Conservation (phyloP, 352 stramenopile species). For the Phytophthora foliorum region DNA sequence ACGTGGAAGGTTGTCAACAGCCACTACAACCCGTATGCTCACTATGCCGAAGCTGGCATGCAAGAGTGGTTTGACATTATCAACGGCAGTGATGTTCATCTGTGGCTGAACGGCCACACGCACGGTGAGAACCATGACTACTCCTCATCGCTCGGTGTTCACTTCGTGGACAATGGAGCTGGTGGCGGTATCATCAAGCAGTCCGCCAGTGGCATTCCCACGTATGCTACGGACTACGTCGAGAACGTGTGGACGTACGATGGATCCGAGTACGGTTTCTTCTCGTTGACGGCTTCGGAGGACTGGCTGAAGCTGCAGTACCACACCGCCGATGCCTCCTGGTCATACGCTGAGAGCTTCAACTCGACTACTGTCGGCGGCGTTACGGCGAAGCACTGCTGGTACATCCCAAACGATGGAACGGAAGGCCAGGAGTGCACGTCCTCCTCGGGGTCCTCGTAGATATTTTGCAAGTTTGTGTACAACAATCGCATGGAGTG, state of each 20-base stretch:
- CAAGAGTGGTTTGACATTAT: conserved; percentile 59
- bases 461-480: conserved; percentile 22
- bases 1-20: conserved; percentile 80
- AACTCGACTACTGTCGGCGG: conserved; percentile 51
- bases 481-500: not conserved
- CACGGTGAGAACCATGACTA: conserved; percentile 79
- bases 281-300: conserved; percentile 58
- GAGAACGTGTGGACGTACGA: conserved; percentile 69
- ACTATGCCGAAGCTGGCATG: conserved; percentile 45
- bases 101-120: conserved; percentile 64
- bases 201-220: conserved; percentile 70
- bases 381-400: conserved; percentile 72
- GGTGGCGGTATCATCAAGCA: conserved; percentile 79
- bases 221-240: conserved; percentile 57
- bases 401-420: conserved; percentile 67
- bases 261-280: conserved; percentile 74
- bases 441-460: conserved; percentile 29
- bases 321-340: conserved; percentile 64
- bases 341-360: conserved; percentile 65
- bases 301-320: conserved; percentile 79
- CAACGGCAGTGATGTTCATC: conserved; percentile 44
- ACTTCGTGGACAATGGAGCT: conserved; percentile 82
- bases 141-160: conserved; percentile 57
- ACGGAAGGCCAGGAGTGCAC: conserved; percentile 41
- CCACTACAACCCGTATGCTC: conserved; percentile 66